Evolutionary conservation across 129 eudicot species (phyloP), one percentile per base, ranked within the genome.

Genomic region (Saussurea involucrata): DNA sequence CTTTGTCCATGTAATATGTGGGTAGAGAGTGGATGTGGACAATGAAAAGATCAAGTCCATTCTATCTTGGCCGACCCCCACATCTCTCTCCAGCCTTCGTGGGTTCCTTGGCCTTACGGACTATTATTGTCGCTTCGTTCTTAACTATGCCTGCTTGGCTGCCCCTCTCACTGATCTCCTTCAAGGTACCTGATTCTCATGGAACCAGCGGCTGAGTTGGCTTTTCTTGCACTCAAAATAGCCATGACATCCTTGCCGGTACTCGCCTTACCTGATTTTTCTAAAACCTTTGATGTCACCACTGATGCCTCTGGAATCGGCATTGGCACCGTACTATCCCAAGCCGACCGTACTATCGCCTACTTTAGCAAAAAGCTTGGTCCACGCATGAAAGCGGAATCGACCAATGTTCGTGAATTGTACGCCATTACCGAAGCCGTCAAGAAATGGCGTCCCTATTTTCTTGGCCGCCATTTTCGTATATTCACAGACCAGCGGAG

Each of bases 321-420:
- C 2, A 27, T 27, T 2, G 29, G 2, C 29, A 2, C 2, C 29
- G 29, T 27, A 2, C 29, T 27, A 27, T 27, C 29, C 29, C 29
- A 27, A 27, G 29, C 29, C 29, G 29, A 27, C 83, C 44, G 31
- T 31, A 37, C 69, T 1, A 67, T 68, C 8, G 67, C 67, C 3
- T 63, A 84, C 67, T n/a, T 82, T 61, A 88, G 94, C 85, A 86
- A 77, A 79, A 79, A 78, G 79, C 87, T 91, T 3, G 3, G 6
- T 10, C 7, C 73, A 0, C 5, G 20, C 24, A 18, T 67, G 12
- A 46, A 67, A 67, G 6, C 24, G 1, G 34, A 28, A 8, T 36
- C 55, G 1, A 8, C 55, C 18, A 34, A 68, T 24, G 8, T 24
- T 1, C 17, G 31, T 0, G 31, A 33, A 8, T 4, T 36, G 29